Conservation (phyloP, 495 filamentous ascomycete genomes). For the Astrothelium macrocarpum region DNA sequence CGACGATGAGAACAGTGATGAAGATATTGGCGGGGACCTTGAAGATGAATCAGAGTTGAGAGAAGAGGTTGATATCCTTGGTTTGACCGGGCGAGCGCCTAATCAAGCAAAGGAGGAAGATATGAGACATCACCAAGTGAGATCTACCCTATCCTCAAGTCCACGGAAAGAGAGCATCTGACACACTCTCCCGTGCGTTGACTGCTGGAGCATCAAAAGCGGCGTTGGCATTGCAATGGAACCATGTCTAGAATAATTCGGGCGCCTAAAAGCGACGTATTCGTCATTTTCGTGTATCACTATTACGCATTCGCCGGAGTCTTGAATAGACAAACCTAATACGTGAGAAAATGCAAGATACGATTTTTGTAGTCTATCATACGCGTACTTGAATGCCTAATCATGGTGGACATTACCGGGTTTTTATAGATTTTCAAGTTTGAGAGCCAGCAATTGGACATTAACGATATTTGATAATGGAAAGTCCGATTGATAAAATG, state of each 20-base stretch:
- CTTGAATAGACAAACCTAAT: not conserved
- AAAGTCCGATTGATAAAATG: too few species aligned
- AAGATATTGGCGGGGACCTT: constrained; percentile 31
- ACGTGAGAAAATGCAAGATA: not conserved
- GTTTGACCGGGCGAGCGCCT: not conserved
- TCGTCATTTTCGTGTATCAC: not conserved
- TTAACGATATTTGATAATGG: too few species aligned
- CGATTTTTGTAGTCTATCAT: not conserved
- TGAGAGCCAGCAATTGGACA: too few species aligned
- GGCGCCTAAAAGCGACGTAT: not conserved
- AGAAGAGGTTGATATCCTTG: constrained; percentile 14
- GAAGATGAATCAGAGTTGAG: constrained; percentile 16
- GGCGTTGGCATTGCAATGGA: not conserved
- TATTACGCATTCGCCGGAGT: not conserved
- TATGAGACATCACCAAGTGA: not conserved
- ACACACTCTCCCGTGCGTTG: not conserved
- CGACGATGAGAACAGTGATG: constrained; percentile 33
- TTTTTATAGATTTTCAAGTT: not conserved
- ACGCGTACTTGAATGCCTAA: too few species aligned
- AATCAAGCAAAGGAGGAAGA: not conserved
- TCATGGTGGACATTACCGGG: too few species aligned
- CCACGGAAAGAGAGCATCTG: not conserved
- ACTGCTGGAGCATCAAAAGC: not conserved
- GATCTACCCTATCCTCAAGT: not conserved
- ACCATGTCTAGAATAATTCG: not conserved